Evolutionary conservation across 768 basidiomycete species (phyloP).

Genomic region (Paxillus rubicundulus): DNA sequence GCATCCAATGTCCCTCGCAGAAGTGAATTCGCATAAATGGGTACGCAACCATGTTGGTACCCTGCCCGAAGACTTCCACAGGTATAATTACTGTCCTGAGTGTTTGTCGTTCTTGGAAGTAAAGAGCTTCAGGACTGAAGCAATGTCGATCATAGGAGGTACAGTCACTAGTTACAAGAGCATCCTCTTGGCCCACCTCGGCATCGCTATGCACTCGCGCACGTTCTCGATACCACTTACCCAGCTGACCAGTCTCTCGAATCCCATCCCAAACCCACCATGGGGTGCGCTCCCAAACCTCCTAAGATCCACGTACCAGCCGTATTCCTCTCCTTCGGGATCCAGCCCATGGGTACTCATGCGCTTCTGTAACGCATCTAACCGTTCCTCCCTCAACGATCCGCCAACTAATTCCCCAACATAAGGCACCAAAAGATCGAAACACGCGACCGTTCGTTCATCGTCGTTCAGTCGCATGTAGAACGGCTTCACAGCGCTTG

Average conservation of each 20-base stretch:
- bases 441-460: conserved; percentile 78
- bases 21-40: too few species aligned
- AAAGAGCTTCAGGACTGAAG: neutral
- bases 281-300: conserved; percentile 86
- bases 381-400: conserved; percentile 80
- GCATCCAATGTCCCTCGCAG: too few species aligned
- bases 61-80: too few species aligned
- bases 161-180: conserved; percentile 40
- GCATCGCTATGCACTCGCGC: conserved; percentile 91
- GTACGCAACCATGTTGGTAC: too few species aligned
- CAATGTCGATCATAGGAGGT: neutral
- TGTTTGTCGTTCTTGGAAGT: too few species aligned
- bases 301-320: conserved; percentile 84
- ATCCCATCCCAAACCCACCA: conserved; percentile 95
- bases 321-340: conserved; percentile 38
- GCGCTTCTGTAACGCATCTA: conserved; percentile 45
- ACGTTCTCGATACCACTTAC: conserved; percentile 85
- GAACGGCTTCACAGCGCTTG: conserved; percentile 81
- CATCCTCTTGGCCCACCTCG: conserved; percentile 84
- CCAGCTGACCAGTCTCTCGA: conserved; percentile 88
- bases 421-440: conserved; percentile 87
- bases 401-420: conserved; percentile 92
- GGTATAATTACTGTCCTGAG: too few species aligned
- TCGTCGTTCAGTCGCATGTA: conserved; percentile 83
- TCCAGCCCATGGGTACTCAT: conserved; percentile 51